Base-by-base conservation (phyloP, 1,139 yeast genomes). In the Yamadazyma pseudoaaseri region DNA sequence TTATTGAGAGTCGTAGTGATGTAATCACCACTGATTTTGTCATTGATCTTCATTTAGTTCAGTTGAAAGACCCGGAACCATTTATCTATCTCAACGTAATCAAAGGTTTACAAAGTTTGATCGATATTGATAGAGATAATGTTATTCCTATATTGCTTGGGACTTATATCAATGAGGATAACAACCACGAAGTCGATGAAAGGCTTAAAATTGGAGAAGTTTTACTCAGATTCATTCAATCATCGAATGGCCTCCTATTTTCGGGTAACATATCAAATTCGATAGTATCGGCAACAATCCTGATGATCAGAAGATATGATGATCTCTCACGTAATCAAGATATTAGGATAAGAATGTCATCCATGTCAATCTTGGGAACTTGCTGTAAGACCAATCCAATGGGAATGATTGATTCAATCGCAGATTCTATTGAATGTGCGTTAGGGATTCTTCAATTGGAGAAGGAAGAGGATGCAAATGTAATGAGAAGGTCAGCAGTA, bases 21-120 rank as follows among this genome's bases (percentile, higher is more conserved):
- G 76, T 75, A 0, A 56, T 89, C 5, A 56, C 79, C 0, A 35
- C 76, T 8, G 75, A 72, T 11, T 73, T 74, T 36, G 87, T 76
- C 0, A 57, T 86, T 24, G 69, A 75, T 20, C 59, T 87, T 12
- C 86, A 85, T 51, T 51, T 86, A 28, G 62, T 70, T 2, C 87
- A 84, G 45, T 59, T 92, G 33, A 72, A 73, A 35, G 95, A 87
- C 48, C 72, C 79, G 0, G 98, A 92, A 42, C 95, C 97, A 0
- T 92, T 81, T 53, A 76, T 92, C 12, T 92, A 86, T 53, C 56
- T 92, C 36, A 90, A 86, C 51, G 85, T 83, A 0, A 85, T 92
- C 41, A 87, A 85, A 48, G 90, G 95, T 0, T 60, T 92, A 16
- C 81, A 78, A 33, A 67, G 73, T 14, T 58, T 90, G 26, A 62